Evolutionary conservation across 2,329 filamentous ascomycete species (phyloP).

Genomic region (Fonsecaea pedrosoi): DNA sequence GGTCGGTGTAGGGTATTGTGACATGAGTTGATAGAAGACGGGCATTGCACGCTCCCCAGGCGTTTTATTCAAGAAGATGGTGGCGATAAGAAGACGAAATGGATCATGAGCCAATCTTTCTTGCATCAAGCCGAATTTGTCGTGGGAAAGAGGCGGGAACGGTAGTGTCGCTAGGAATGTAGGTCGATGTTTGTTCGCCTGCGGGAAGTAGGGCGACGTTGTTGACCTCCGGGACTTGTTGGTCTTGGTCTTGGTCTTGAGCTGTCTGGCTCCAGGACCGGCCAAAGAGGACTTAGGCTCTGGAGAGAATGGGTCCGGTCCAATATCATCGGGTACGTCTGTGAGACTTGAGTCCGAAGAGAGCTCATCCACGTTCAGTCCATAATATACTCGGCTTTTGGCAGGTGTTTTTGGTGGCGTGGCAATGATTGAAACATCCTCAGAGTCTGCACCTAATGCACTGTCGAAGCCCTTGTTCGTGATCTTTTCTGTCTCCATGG

Average conservation of each 20-base stretch:
- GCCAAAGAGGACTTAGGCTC: conserved; percentile 12
- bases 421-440: conserved; percentile 13
- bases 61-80: conserved; percentile 85
- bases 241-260: conserved; percentile 19
- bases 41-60: conserved; percentile 76
- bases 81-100: conserved; percentile 80
- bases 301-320: conserved; percentile 30
- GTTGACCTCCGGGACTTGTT: conserved; percentile 22
- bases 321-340: conserved; percentile 46
- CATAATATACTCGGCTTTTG: conserved; percentile 31
- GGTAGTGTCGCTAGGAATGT: conserved; percentile 55
- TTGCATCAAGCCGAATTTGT: conserved; percentile 79
- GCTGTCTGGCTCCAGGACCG: conserved; percentile 27
- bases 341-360: conserved; percentile 47
- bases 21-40: conserved; percentile 72
- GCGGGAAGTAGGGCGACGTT: conserved; percentile 53
- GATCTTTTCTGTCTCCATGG: conserved; percentile 5
- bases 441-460: background rate
- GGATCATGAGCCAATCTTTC: conserved; percentile 77
- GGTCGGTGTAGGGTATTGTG: conserved; percentile 70
- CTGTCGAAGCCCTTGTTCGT: background rate
- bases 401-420: conserved; percentile 33
- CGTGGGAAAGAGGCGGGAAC: conserved; percentile 70
- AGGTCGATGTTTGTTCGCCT: conserved; percentile 38
- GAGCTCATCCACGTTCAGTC: conserved; percentile 39